phyloP scores from a whole-genome alignment of 768 basidiomycete genomes.

The Boletellus sp. region DNA sequence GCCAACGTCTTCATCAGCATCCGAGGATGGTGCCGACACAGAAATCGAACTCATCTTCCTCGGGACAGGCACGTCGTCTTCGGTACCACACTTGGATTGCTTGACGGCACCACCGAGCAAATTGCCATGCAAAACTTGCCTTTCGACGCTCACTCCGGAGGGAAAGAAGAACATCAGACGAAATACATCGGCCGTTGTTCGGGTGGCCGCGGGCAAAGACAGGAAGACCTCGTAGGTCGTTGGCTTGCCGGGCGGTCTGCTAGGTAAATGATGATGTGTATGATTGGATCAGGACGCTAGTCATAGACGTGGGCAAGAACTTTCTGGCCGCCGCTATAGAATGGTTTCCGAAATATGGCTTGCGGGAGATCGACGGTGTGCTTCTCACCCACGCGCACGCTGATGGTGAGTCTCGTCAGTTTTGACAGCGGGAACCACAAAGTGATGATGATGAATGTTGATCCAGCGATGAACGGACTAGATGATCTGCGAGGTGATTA shows the following conservation, averaged over 20 bases:
- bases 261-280: not conserved
- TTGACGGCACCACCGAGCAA: constrained; percentile 61
- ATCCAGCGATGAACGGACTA: constrained; percentile 79
- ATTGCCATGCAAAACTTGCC: constrained; percentile 58
- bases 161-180: constrained; percentile 83
- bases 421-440: not conserved
- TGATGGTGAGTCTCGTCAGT: constrained; percentile 46
- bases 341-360: constrained; percentile 67
- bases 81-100: constrained; percentile 67
- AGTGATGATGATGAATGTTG: constrained; percentile 3
- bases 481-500: constrained; percentile 78
- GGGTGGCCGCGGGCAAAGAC: constrained; percentile 38
- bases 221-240: constrained; percentile 47
- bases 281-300: constrained; percentile 54
- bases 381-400: constrained; percentile 88
- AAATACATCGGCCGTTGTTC: constrained; percentile 73
- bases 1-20: not conserved
- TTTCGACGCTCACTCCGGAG: constrained; percentile 60
- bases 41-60: constrained; percentile 70
- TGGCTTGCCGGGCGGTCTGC: not conserved
- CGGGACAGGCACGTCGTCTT: constrained; percentile 78
- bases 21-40: not conserved
- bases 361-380: constrained; percentile 70
- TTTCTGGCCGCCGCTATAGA: constrained; percentile 58
- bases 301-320: constrained; percentile 85